A percentile compares a stretch with the other conserved stretches of the same genome.
These are phyloP conservation scores for Hymenoscyphus scutula DNA, from an alignment of 2,329 filamentous ascomycete species.

Conservation along the genomic window DNA sequence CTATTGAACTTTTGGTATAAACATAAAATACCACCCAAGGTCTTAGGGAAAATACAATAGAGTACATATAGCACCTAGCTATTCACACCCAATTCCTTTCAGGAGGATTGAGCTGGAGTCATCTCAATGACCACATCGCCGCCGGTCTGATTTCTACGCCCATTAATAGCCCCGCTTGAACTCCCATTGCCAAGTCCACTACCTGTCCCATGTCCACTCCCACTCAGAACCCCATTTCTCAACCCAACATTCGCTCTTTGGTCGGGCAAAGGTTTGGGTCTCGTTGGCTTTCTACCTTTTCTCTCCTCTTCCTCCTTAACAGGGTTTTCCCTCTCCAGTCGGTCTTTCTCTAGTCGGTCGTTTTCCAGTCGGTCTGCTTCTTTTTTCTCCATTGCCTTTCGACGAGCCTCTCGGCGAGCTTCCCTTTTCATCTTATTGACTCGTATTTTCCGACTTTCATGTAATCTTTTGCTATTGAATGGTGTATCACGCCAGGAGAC, in stretches of 20 bases:
- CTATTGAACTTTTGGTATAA: too few species aligned
- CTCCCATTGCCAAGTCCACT: background rate
- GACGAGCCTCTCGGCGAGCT: too few species aligned
- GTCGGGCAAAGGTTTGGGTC: background rate
- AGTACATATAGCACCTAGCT: too few species aligned
- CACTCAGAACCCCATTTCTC: too few species aligned
- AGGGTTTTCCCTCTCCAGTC: too few species aligned
- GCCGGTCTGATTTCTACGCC: background rate
- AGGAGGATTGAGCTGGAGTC: background rate
- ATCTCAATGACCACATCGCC: background rate
- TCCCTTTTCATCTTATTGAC: conserved; percentile 7
- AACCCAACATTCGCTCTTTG: too few species aligned
- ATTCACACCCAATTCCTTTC: background rate
- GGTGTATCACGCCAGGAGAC: conserved; percentile 5
- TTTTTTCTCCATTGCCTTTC: background rate
- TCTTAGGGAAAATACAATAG: too few species aligned
- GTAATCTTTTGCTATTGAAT: conserved; percentile 4
- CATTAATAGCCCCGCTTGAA: background rate
- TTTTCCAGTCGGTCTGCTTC: background rate
- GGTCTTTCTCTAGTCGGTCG: too few species aligned
- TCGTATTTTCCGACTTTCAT: conserved; percentile 1
- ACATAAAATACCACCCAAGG: too few species aligned
- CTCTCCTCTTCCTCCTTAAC: background rate
- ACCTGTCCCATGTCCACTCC: too few species aligned
- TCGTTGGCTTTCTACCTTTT: background rate